These are phyloP conservation scores for Aspergillus nomiae DNA, from an alignment of 2,329 filamentous ascomycete genomes.

Conservation along the genomic window DNA sequence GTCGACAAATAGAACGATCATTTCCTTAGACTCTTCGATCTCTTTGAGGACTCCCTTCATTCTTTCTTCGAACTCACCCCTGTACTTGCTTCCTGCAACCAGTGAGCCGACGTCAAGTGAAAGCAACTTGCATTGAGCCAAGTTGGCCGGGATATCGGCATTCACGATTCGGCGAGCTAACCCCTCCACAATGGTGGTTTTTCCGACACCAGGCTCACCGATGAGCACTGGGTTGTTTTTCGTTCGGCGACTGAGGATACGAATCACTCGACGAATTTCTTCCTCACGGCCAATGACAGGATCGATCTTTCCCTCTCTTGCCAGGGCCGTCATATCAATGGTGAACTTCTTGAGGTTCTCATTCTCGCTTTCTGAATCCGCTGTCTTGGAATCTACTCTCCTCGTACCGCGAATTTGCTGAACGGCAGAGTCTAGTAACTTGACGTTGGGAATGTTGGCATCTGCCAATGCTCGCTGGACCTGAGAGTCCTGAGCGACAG, in stretches of 20 bases:
- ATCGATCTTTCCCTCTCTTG: constrained; percentile 95
- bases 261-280: constrained; percentile 87
- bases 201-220: constrained; percentile 96
- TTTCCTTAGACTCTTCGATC: constrained; percentile 90
- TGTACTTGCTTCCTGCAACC: constrained; percentile 96
- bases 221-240: constrained; percentile 99
- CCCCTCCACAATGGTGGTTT: constrained; percentile 97
- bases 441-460: constrained; percentile 86
- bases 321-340: constrained; percentile 96
- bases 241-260: constrained; percentile 87
- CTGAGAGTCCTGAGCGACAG: constrained; percentile 74
- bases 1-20: constrained; percentile 97
- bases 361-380: constrained; percentile 85
- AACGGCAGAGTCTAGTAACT: constrained; percentile 87
- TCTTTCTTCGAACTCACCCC: constrained; percentile 96
- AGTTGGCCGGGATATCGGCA: constrained; percentile 90
- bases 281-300: constrained; percentile 96
- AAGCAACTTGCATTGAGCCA: constrained; percentile 89
- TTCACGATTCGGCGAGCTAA: constrained; percentile 95
- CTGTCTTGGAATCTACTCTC: constrained; percentile 93
- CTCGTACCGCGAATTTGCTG: constrained; percentile 88
- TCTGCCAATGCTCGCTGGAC: constrained; percentile 78
- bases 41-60: constrained; percentile 99
- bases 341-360: constrained; percentile 98
- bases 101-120: constrained; percentile 94